Conservation (phyloP, 2,329 filamentous ascomycete species). For the Didymella keratinophila region DNA sequence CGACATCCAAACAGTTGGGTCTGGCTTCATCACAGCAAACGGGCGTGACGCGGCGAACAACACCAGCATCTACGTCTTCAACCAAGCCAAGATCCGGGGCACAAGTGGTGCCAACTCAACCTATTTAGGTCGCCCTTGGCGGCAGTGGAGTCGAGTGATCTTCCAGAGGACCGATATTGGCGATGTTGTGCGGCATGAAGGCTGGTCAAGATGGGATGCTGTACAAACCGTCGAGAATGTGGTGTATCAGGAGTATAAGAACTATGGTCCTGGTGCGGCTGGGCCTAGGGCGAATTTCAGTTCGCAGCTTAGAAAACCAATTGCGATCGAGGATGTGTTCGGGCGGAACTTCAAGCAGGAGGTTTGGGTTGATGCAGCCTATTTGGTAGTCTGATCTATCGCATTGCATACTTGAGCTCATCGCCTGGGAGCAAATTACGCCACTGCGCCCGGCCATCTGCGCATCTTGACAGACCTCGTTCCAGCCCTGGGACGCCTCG, state of each 20-base stretch:
- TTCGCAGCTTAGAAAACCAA: slow-evolving; percentile 12
- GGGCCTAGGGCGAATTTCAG: slow-evolving; percentile 19
- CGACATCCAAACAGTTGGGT: slow-evolving; percentile 28
- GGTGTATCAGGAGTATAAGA: slow-evolving; percentile 29
- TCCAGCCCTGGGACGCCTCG: no score
- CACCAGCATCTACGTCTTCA: slow-evolving; percentile 61
- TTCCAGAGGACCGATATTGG: slow-evolving; percentile 60
- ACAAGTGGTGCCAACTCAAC: slow-evolving; percentile 45
- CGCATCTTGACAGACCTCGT: no score
- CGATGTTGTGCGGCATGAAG: slow-evolving; percentile 64
- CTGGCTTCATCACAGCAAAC: slow-evolving; percentile 34
- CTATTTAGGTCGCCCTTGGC: slow-evolving; percentile 61
- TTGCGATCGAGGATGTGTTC: slow-evolving; percentile 23
- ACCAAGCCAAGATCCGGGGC: slow-evolving; percentile 56
- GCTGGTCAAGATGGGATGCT: slow-evolving; percentile 56
- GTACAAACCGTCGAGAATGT: slow-evolving; percentile 27
- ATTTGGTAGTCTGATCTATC: slow-evolving; percentile 5
- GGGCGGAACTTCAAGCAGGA: slow-evolving; percentile 26
- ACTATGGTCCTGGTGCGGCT: slow-evolving; percentile 26
- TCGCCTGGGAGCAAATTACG: no score
- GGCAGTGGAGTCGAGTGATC: slow-evolving; percentile 56
- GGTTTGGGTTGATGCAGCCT: slow-evolving; percentile 28
- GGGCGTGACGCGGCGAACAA: slow-evolving; percentile 28
- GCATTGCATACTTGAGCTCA: no score
- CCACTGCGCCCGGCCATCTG: no score